These are phyloP conservation scores for Crucihimalaya himalaica DNA, from an alignment of 345 rosid genomes.

Conservation along the genomic window DNA sequence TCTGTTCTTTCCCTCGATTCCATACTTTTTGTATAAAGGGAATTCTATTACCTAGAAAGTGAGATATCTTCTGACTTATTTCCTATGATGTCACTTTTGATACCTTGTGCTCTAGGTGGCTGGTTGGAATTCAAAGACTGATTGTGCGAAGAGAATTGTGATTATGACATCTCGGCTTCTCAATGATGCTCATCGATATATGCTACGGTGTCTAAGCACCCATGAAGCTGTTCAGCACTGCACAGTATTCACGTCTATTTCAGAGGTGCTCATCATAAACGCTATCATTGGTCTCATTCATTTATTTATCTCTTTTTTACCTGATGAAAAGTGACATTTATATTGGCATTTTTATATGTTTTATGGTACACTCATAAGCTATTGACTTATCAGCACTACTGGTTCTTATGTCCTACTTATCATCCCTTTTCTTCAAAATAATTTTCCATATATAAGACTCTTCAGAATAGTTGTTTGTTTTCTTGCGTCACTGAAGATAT, in stretches of 20 bases:
- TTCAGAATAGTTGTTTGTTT: background rate
- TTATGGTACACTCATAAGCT: constrained; percentile 1
- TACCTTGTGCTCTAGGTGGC: constrained; percentile 49
- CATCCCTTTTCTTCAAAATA: background rate
- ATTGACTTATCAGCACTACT: constrained; percentile 10
- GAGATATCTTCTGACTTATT: background rate
- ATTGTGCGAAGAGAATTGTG: constrained; percentile 54
- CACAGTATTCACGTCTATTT: constrained; percentile 73
- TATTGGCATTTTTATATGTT: background rate
- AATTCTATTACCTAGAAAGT: background rate
- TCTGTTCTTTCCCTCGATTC: constrained; percentile 6
- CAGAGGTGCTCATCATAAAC: constrained; percentile 64
- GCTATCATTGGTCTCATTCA: constrained; percentile 13
- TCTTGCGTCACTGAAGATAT: background rate
- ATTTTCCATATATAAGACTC: background rate
- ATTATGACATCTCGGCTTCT: constrained; percentile 80
- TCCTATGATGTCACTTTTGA: constrained; percentile 7
- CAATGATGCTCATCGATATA: constrained; percentile 93
- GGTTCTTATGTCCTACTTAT: background rate
- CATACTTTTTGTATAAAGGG: background rate
- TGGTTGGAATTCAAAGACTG: constrained; percentile 67
- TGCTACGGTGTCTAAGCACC: constrained; percentile 71
- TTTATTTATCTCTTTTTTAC: background rate
- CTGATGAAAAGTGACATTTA: background rate
- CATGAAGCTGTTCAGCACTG: constrained; percentile 57